Evolutionary conservation across 2,329 filamentous ascomycete genomes (phyloP).

Genomic region (Coniochaeta sp.): DNA sequence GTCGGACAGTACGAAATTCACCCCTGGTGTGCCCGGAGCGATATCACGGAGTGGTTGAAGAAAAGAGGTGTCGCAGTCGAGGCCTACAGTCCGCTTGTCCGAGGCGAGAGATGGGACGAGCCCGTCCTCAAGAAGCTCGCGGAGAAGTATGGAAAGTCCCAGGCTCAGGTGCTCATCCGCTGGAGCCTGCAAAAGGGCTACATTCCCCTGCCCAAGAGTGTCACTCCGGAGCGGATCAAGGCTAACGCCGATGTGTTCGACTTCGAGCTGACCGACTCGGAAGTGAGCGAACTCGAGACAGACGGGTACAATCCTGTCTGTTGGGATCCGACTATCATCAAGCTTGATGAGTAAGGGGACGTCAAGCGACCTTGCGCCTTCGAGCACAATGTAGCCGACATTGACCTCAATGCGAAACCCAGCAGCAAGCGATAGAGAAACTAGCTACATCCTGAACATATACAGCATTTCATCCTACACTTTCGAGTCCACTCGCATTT

Average conservation of each 20-base stretch:
- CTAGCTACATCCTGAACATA: neutral
- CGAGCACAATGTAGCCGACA: neutral
- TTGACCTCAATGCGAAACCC: neutral
- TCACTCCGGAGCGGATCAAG: conserved; percentile 48
- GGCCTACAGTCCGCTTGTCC: conserved; percentile 54
- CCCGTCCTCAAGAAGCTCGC: conserved; percentile 55
- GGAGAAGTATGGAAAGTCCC: conserved; percentile 64
- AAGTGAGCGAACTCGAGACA: conserved; percentile 40
- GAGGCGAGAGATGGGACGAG: conserved; percentile 65
- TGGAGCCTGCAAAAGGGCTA: conserved; percentile 77
- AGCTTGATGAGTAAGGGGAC: conserved; percentile 7
- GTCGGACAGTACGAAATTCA: conserved; percentile 89
- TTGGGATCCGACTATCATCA: conserved; percentile 19
- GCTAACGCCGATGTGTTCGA: conserved; percentile 56
- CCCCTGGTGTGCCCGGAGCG: conserved; percentile 74
- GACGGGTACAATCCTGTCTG: conserved; percentile 18
- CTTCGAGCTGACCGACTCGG: conserved; percentile 50
- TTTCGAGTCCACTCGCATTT: neutral
- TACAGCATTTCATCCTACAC: neutral
- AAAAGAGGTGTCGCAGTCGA: conserved; percentile 55
- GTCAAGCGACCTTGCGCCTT: neutral
- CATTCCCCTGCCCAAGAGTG: conserved; percentile 57
- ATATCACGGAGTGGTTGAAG: conserved; percentile 72
- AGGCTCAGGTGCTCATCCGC: conserved; percentile 70
- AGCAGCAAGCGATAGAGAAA: neutral